These are phyloP conservation scores for Emmonsia crescens DNA, from an alignment of 2,329 filamentous ascomycete genomes.

Conservation along the genomic window DNA sequence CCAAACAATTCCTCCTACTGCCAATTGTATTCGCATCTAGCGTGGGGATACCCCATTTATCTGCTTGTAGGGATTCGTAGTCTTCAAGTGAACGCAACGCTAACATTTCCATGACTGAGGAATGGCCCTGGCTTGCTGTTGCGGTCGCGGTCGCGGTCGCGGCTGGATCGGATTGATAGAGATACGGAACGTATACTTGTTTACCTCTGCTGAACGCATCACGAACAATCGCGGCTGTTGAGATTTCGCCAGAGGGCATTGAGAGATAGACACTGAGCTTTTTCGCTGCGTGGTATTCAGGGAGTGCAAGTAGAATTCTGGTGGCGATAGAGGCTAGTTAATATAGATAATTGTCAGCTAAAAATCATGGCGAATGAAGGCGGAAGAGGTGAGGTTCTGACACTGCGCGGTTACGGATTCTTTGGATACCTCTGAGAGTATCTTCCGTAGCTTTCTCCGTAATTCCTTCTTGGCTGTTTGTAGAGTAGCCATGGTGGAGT, in stretches of 20 bases:
- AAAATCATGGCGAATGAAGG: neutral
- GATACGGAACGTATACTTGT: slow-evolving; percentile 82
- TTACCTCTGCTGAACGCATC: slow-evolving; percentile 71
- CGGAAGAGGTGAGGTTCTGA: slow-evolving; percentile 32
- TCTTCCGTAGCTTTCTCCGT: slow-evolving; percentile 57
- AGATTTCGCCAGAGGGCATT: slow-evolving; percentile 80
- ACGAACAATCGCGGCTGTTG: slow-evolving; percentile 69
- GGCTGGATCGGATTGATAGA: slow-evolving; percentile 48
- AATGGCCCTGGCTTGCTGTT: slow-evolving; percentile 34
- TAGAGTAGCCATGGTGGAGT: slow-evolving; percentile 36
- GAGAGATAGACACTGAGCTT: slow-evolving; percentile 81
- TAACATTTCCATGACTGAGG: slow-evolving; percentile 91
- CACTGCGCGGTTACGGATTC: slow-evolving; percentile 59
- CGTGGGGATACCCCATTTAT: slow-evolving; percentile 94
- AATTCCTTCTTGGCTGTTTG: slow-evolving; percentile 65
- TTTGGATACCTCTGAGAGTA: slow-evolving; percentile 50
- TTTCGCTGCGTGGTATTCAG: slow-evolving; percentile 63
- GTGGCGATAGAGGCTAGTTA: slow-evolving; percentile 53
- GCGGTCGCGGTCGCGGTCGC: no score
- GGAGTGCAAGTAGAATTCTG: slow-evolving; percentile 52
- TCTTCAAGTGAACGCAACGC: slow-evolving; percentile 61
- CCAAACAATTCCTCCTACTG: slow-evolving; percentile 61
- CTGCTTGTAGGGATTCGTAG: slow-evolving; percentile 63
- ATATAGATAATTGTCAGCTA: neutral
- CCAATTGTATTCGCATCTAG: slow-evolving; percentile 55